Conservation (phyloP, 805 yeast genomes). For the Metschnikowia dekortorum region DNA sequence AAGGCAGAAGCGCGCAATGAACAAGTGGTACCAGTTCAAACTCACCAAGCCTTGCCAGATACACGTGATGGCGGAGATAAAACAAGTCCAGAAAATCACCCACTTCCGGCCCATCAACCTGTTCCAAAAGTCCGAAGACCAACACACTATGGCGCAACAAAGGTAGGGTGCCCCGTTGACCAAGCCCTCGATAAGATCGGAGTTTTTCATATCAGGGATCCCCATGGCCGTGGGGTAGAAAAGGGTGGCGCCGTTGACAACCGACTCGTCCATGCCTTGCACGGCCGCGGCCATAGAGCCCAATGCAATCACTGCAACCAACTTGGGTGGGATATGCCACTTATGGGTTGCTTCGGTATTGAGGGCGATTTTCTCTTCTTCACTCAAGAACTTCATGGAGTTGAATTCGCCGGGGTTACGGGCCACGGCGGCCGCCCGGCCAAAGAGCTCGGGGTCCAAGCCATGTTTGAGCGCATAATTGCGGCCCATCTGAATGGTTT, state of each 20-base stretch:
- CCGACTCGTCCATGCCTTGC: slow-evolving; percentile 76
- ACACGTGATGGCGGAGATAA: slow-evolving; percentile 55
- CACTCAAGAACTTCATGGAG: slow-evolving; percentile 47
- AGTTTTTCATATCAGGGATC: slow-evolving; percentile 35
- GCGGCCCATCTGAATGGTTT: slow-evolving; percentile 67
- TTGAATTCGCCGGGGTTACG: slow-evolving; percentile 54
- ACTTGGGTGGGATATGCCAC: slow-evolving; percentile 43
- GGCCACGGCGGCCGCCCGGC: slow-evolving; percentile 57
- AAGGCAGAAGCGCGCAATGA: slow-evolving; percentile 53
- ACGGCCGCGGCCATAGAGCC: slow-evolving; percentile 69
- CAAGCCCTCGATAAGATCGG: slow-evolving; percentile 57
- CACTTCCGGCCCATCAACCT: slow-evolving; percentile 54
- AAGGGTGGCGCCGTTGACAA: slow-evolving; percentile 61
- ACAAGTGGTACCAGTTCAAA: slow-evolving; percentile 52
- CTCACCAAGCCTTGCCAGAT: slow-evolving; percentile 67
- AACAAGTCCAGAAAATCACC: slow-evolving; percentile 56
- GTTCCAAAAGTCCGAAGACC: slow-evolving; percentile 55
- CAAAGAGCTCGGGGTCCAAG: slow-evolving; percentile 56
- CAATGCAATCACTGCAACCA: slow-evolving; percentile 51
- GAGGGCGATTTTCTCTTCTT: slow-evolving; percentile 44
- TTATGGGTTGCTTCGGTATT: slow-evolving; percentile 43
- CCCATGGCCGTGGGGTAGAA: slow-evolving; percentile 56
- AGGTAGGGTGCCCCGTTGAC: slow-evolving; percentile 65
- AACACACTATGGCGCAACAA: slow-evolving; percentile 56
- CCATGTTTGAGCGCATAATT: slow-evolving; percentile 55